phyloP scores from a whole-genome alignment of 1,139 yeast species.

The Suhomyces kunorum region DNA sequence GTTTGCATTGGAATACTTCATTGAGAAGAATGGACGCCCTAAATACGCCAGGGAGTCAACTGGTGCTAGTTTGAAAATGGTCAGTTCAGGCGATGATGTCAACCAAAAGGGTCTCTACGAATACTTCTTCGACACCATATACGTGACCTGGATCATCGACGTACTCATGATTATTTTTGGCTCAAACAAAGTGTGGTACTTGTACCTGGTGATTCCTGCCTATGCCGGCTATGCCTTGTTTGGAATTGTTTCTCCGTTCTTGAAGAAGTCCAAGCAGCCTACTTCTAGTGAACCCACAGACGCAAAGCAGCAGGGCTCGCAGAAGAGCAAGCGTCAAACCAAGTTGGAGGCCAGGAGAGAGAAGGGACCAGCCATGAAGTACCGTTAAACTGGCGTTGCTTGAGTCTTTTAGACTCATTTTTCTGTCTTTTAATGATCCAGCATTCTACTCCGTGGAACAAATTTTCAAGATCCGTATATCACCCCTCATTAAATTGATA shows the following conservation, averaged over 20 bases:
- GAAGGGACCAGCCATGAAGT: conserved; percentile 33
- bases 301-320: conserved; percentile 17
- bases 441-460: no score
- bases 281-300: conserved; percentile 17
- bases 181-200: conserved; percentile 61
- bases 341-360: conserved; percentile 50
- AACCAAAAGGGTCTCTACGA: conserved; percentile 70
- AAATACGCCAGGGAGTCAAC: conserved; percentile 38
- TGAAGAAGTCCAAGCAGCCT: conserved; percentile 16
- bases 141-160: conserved; percentile 66
- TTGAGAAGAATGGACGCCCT: conserved; percentile 74
- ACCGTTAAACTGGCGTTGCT: conserved; percentile 11
- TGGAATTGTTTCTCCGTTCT: conserved; percentile 26
- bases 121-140: conserved; percentile 73
- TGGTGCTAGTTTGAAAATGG: conserved; percentile 35
- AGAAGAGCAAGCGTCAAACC: conserved; percentile 50
- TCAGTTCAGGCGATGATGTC: conserved; percentile 65
- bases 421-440: no score
- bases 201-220: conserved; percentile 47
- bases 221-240: conserved; percentile 59
- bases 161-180: conserved; percentile 58
- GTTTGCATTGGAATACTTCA: conserved; percentile 50
- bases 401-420: neutral
- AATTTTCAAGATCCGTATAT: no score
- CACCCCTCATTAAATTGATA: no score